These are phyloP conservation scores for Entomortierella lignicola DNA, from an alignment of 192 early-diverging fungal genomes.

Conservation along the genomic window DNA sequence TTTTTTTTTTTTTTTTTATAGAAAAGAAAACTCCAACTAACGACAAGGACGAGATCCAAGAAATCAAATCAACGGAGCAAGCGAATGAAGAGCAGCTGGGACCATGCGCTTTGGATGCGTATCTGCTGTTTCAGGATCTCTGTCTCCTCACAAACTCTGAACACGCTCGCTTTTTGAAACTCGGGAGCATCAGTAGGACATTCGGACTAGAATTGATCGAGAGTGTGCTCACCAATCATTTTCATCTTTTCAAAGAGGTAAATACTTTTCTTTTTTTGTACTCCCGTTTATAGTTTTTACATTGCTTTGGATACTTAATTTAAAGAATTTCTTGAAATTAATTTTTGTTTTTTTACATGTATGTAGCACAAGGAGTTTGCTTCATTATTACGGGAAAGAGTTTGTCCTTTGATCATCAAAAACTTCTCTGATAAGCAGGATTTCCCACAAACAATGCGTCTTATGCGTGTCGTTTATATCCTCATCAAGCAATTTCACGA, in stretches of 20 bases:
- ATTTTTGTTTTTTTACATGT: background rate
- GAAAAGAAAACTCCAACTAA: background rate
- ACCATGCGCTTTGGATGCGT: conserved; percentile 84
- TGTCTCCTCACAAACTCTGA: conserved; percentile 82
- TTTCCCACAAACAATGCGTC: conserved; percentile 85
- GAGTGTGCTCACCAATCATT: conserved; percentile 84
- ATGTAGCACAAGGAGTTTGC: conserved; percentile 78
- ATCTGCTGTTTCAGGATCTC: conserved; percentile 89
- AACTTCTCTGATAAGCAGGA: conserved; percentile 92
- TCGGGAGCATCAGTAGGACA: conserved; percentile 68
- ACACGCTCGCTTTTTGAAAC: conserved; percentile 69
- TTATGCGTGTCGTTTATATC: conserved; percentile 83
- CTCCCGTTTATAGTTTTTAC: background rate
- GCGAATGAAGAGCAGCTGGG: conserved; percentile 54
- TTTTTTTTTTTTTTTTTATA: background rate
- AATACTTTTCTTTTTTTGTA: background rate
- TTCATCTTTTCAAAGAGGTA: conserved; percentile 79
- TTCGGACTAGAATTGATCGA: conserved; percentile 96
- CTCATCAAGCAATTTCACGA: conserved; percentile 83
- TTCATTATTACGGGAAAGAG: conserved; percentile 77
- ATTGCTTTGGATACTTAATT: no score
- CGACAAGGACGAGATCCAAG: background rate
- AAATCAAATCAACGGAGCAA: background rate
- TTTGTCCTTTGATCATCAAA: conserved; percentile 92
- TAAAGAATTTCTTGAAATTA: no score